Evolutionary conservation across 768 basidiomycete species (phyloP), one percentile per base, ranked within the genome.

Genomic region (Leucocoprinus birnbaumii): DNA sequence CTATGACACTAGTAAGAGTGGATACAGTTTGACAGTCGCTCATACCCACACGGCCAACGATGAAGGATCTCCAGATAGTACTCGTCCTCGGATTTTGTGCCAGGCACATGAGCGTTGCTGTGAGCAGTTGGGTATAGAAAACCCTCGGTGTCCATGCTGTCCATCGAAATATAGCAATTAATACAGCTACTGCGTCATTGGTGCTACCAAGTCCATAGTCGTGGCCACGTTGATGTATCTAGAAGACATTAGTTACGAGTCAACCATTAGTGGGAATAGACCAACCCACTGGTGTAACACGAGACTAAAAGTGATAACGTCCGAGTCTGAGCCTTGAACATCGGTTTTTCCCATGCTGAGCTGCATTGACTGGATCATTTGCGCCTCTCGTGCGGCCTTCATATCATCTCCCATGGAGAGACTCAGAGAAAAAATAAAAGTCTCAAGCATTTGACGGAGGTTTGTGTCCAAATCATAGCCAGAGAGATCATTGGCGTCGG

Each of bases 51-150:
- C 89, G 79, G 37, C 87, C 85, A 52, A 88, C 70, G 18, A 89
- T 75, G 63, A 91, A 91, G 18, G 83, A 77, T 59, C 80, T 81
- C 89, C 89, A 92, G 27, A 90, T 62, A 58, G 51, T 70, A 55
- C 62, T 67, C 58, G 60, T 71, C 24, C 61, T 55, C 6, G 59
- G 46, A 52, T 66, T 79, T 64, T 87, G 84, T 1, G 81, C 75
- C 19, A 91, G 70, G 60, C 82, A 87, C 6, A 78, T 78, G 57
- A 88, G 70, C 3, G 86, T 82, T 2, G 87, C 76, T 18, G 85
- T 70, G 25, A 91, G 70, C 43, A 90, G 66, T 60, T 89, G 89
- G 0, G 82, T 84, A 57, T 84, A 87, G 63, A 86, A 89, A 19
- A 79, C 79, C 2, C 74, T 72, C 18, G 85, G 77, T 18, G 84